Evolutionary conservation across 2,329 filamentous ascomycete species (phyloP).

Genomic region (Geoglossum cookeanum): DNA sequence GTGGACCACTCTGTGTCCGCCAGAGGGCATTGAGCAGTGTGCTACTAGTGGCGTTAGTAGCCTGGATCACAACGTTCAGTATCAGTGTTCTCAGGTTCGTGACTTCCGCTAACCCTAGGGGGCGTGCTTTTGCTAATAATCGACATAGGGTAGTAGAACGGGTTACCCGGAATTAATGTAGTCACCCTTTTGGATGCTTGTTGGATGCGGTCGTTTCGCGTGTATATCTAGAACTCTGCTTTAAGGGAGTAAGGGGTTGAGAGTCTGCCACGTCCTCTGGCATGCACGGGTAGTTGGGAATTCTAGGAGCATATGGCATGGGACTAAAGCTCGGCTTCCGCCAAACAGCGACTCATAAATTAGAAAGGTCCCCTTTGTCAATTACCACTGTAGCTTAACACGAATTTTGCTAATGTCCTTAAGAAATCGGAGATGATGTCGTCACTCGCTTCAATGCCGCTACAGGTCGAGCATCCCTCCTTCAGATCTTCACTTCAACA

Average conservation of each 20-base stretch:
- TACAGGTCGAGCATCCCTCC: no score
- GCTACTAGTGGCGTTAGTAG: constrained; percentile 60
- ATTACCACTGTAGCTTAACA: neutral
- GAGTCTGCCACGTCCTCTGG: neutral
- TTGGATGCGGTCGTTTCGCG: neutral
- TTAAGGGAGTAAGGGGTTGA: neutral
- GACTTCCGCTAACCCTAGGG: neutral
- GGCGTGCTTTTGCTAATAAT: neutral
- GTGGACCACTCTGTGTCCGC: constrained; percentile 32
- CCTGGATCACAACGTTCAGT: constrained; percentile 82
- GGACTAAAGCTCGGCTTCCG: neutral
- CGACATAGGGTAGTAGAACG: constrained; percentile 33
- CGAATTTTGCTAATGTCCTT: neutral
- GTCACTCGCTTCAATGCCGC: neutral
- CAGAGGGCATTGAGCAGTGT: constrained; percentile 59
- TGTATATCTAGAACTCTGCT: neutral
- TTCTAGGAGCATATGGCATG: neutral
- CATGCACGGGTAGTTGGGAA: neutral
- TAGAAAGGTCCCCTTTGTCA: neutral
- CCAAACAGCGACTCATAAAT: neutral
- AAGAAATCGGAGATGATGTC: no score
- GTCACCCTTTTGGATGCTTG: neutral
- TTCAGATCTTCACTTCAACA: no score
- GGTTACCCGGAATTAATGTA: constrained; percentile 17
- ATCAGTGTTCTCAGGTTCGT: constrained; percentile 57